These are phyloP conservation scores for Neonectria magnoliae DNA, from an alignment of 2,329 filamentous ascomycete species.

Conservation along the genomic window DNA sequence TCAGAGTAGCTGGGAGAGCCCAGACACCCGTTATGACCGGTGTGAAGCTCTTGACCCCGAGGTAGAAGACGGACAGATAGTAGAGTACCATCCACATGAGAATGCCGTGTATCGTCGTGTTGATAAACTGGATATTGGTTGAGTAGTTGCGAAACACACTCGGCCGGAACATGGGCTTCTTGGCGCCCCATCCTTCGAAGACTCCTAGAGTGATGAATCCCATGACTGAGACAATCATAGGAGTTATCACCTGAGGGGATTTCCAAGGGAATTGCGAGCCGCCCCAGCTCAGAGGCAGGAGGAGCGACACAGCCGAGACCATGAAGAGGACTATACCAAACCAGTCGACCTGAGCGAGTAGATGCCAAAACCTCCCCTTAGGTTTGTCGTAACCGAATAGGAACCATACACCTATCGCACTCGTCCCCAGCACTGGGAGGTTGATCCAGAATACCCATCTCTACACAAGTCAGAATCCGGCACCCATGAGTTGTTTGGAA, in stretches of 20 bases:
- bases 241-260: slow-evolving; percentile 59
- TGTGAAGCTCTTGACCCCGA: slow-evolving; percentile 35
- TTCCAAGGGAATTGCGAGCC: slow-evolving; percentile 34
- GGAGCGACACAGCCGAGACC: slow-evolving; percentile 25
- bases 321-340: slow-evolving; percentile 68
- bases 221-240: slow-evolving; percentile 63
- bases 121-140: slow-evolving; percentile 34
- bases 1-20: slow-evolving; percentile 68
- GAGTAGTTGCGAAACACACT: slow-evolving; percentile 35
- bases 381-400: slow-evolving; percentile 42
- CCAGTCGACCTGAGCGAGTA: slow-evolving; percentile 64
- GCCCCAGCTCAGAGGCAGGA: slow-evolving; percentile 32
- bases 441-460: slow-evolving; percentile 52
- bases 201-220: slow-evolving; percentile 51
- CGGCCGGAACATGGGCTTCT: slow-evolving; percentile 38
- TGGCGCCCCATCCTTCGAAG: slow-evolving; percentile 29
- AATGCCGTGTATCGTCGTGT: slow-evolving; percentile 36
- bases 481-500: background rate
- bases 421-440: slow-evolving; percentile 44
- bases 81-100: slow-evolving; percentile 45
- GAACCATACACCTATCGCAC: slow-evolving; percentile 35
- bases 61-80: slow-evolving; percentile 42
- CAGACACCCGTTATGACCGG: slow-evolving; percentile 53
- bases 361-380: background rate
- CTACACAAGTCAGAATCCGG: slow-evolving; percentile 22